Percentiles rank a stretch among this genome's conserved stretches.
phyloP scores from a whole-genome alignment of 2,329 filamentous ascomycete genomes.

The Cercospora sp. region DNA sequence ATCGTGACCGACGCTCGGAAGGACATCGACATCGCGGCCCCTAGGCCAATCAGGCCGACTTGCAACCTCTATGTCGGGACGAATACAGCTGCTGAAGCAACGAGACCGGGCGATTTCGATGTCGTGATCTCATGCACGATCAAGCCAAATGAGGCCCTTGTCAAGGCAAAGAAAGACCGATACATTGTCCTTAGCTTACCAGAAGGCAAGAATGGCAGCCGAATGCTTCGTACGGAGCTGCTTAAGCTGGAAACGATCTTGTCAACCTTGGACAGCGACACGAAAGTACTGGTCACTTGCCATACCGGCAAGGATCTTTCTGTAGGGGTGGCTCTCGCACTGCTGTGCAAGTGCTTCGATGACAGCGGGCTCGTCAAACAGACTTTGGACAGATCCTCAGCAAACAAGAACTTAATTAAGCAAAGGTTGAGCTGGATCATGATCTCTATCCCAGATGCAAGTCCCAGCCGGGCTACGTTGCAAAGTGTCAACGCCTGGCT shows the following conservation, averaged over 20 bases:
- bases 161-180: slow-evolving; percentile 43
- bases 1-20: slow-evolving; percentile 39
- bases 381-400: background rate
- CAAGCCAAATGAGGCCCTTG: slow-evolving; percentile 39
- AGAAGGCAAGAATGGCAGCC: slow-evolving; percentile 74
- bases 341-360: slow-evolving; percentile 73
- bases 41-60: slow-evolving; percentile 48
- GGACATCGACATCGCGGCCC: slow-evolving; percentile 21
- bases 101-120: slow-evolving; percentile 33
- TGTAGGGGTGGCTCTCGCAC: slow-evolving; percentile 72
- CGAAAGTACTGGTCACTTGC: slow-evolving; percentile 63
- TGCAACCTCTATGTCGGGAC: slow-evolving; percentile 44
- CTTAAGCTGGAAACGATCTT: slow-evolving; percentile 51
- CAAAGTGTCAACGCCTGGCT: slow-evolving; percentile 91
- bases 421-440: slow-evolving; percentile 80
- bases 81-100: slow-evolving; percentile 40
- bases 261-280: slow-evolving; percentile 4
- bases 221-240: slow-evolving; percentile 75
- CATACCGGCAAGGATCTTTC: slow-evolving; percentile 78
- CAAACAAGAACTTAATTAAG: slow-evolving; percentile 75
- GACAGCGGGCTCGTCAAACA: slow-evolving; percentile 54
- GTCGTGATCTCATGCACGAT: slow-evolving; percentile 49
- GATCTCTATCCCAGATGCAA: slow-evolving; percentile 73
- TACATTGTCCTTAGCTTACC: slow-evolving; percentile 65
- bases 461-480: slow-evolving; percentile 79